Percentiles rank a stretch among this genome's conserved stretches.
phyloP scores from a whole-genome alignment of 2,329 filamentous ascomycete genomes.

The Bimuria novae-zelandiae region DNA sequence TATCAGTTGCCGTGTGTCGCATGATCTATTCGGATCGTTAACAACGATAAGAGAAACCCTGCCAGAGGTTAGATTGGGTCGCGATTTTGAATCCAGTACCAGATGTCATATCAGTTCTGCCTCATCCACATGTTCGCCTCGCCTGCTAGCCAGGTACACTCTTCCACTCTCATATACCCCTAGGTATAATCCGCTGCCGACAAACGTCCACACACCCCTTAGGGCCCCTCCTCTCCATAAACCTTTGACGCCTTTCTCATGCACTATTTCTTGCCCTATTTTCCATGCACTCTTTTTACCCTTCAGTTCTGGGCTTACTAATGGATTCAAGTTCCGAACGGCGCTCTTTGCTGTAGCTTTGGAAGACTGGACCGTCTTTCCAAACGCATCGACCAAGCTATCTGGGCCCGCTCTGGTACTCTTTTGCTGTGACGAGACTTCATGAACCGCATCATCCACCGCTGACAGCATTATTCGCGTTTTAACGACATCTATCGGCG shows the following conservation, averaged over 20 bases:
- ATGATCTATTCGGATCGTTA: no score
- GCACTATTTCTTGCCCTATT: conserved; percentile 68
- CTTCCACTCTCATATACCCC: conserved; percentile 84
- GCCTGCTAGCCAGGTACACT: conserved; percentile 51
- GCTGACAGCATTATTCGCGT: conserved; percentile 80
- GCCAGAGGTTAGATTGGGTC: no score
- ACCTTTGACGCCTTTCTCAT: conserved; percentile 70
- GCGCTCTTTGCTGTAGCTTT: conserved; percentile 39
- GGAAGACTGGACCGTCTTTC: conserved; percentile 40
- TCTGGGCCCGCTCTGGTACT: conserved; percentile 18
- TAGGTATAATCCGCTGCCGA: conserved; percentile 83
- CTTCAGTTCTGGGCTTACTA: conserved; percentile 31
- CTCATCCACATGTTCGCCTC: conserved; percentile 49
- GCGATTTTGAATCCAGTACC: no score
- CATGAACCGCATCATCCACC: conserved; percentile 23
- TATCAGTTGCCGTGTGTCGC: no score
- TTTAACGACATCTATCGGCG: conserved; percentile 87
- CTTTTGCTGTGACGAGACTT: conserved; percentile 16
- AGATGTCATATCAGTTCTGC: conserved; percentile 28
- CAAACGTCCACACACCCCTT: conserved; percentile 77
- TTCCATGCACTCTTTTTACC: conserved; percentile 52
- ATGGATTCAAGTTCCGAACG: conserved; percentile 27
- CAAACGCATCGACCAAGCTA: conserved; percentile 48
- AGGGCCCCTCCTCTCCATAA: conserved; percentile 78
- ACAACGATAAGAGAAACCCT: no score